Evolutionary conservation across 2,329 filamentous ascomycete species (phyloP).

Genomic region (Cryoendolithus antarcticus): DNA sequence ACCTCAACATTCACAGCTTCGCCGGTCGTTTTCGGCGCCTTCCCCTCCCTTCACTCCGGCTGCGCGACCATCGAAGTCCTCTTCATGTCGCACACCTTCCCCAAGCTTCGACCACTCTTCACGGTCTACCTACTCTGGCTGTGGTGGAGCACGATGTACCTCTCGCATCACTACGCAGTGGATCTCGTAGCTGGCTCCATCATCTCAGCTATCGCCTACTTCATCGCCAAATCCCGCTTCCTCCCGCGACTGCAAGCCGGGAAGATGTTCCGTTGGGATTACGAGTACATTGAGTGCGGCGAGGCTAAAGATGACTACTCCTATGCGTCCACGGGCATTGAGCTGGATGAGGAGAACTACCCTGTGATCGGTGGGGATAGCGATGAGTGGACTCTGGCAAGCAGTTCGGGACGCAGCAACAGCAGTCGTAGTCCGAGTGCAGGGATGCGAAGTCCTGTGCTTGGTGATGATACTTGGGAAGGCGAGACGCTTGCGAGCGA

Average conservation of each 20-base stretch:
- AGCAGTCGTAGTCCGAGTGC: conserved; percentile 47
- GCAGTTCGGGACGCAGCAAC: conserved; percentile 62
- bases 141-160: conserved; percentile 98
- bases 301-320: conserved; percentile 41
- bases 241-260: conserved; percentile 70
- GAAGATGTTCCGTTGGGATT: conserved; percentile 86
- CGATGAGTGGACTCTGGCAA: conserved; percentile 84
- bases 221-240: conserved; percentile 67
- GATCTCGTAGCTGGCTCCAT: conserved; percentile 81
- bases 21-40: conserved; percentile 86
- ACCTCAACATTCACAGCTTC: conserved; percentile 84
- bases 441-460: conserved; percentile 35
- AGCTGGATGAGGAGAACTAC: conserved; percentile 38
- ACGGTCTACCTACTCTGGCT: conserved; percentile 81
- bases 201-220: conserved; percentile 52
- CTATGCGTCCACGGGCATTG: conserved; percentile 38
- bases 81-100: conserved; percentile 89
- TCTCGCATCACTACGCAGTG: conserved; percentile 93
- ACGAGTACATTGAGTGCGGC: conserved; percentile 82
- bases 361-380: conserved; percentile 46
- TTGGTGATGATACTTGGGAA: conserved; percentile 47
- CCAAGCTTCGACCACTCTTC: conserved; percentile 66
- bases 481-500: conserved; percentile 40
- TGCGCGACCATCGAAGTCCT: conserved; percentile 81
- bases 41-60: conserved; percentile 83